These are phyloP conservation scores for Sphagnurus paluster DNA, from an alignment of 1,284 basidiomycete genomes.

Conservation along the genomic window DNA sequence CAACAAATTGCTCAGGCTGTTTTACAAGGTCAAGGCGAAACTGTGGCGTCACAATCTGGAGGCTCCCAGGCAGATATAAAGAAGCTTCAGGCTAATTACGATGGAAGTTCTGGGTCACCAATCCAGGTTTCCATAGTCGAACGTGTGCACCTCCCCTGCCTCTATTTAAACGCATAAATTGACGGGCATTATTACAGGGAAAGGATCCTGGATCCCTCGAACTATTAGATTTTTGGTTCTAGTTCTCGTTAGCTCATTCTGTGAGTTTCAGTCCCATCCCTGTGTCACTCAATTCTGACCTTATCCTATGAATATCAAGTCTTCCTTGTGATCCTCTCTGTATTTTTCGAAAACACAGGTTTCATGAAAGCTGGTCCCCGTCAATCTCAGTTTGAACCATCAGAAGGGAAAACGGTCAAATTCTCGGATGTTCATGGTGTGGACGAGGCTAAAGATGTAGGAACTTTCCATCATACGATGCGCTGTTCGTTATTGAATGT, in stretches of 20 bases:
- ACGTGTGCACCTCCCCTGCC: slow-evolving; percentile 46
- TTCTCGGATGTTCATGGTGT: slow-evolving; percentile 94
- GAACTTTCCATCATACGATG: slow-evolving; percentile 14
- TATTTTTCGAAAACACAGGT: slow-evolving; percentile 90
- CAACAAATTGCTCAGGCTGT: slow-evolving; percentile 59
- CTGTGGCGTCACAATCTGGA: slow-evolving; percentile 25
- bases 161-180: neutral
- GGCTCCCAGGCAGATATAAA: slow-evolving; percentile 32
- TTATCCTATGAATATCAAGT: slow-evolving; percentile 39
- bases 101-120: slow-evolving; percentile 53
- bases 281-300: slow-evolving; percentile 2
- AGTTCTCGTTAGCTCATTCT: slow-evolving; percentile 50
- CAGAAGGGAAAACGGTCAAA: slow-evolving; percentile 78
- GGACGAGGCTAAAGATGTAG: slow-evolving; percentile 87
- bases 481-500: slow-evolving; percentile 2
- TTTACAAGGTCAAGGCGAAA: slow-evolving; percentile 37
- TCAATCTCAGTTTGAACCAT: slow-evolving; percentile 75
- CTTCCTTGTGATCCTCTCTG: slow-evolving; percentile 80
- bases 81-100: slow-evolving; percentile 42
- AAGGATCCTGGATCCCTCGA: slow-evolving; percentile 63
- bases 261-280: slow-evolving; percentile 33
- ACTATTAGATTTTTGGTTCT: slow-evolving; percentile 62
- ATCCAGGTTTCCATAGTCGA: slow-evolving; percentile 81
- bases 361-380: slow-evolving; percentile 85
- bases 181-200: slow-evolving; percentile 43